Conservation (phyloP, 768 basidiomycete species). For the Pleurotus tuber-regium region DNA sequence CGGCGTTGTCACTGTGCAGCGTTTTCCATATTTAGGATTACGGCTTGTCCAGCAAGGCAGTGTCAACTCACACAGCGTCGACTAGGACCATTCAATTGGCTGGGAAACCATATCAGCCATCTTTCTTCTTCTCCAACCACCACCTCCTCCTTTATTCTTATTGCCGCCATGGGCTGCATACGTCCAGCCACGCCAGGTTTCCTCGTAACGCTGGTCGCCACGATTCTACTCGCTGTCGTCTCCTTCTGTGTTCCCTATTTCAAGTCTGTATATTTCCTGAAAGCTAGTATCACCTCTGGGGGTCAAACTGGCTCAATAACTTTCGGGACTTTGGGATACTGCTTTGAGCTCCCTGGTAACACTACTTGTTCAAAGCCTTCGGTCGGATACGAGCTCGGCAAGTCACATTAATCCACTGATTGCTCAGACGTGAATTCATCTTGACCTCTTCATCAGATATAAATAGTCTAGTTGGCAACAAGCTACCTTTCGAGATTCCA, state of each 20-base stretch:
- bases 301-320: constrained; percentile 61
- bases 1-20: background rate
- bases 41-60: constrained; percentile 5
- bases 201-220: constrained; percentile 75
- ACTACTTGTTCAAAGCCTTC: constrained; percentile 76
- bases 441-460: constrained; percentile 53
- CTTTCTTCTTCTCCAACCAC: constrained; percentile 1
- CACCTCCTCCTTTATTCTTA: background rate
- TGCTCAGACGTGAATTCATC: constrained; percentile 9
- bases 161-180: constrained; percentile 51
- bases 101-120: background rate
- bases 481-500: constrained; percentile 68
- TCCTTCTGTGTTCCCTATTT: constrained; percentile 89
- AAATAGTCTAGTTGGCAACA: constrained; percentile 74
- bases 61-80: constrained; percentile 7
- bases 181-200: constrained; percentile 92
- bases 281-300: constrained; percentile 54
- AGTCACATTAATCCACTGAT: constrained; percentile 26
- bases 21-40: background rate
- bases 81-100: background rate
- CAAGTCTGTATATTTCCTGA: constrained; percentile 88
- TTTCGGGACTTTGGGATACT: constrained; percentile 92
- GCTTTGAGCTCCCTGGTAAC: constrained; percentile 51
- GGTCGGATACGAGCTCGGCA: constrained; percentile 88
- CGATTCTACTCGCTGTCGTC: constrained; percentile 77